Base-by-base conservation (phyloP, 805 yeast genomes). In the Sugiyamaella marilandica region DNA sequence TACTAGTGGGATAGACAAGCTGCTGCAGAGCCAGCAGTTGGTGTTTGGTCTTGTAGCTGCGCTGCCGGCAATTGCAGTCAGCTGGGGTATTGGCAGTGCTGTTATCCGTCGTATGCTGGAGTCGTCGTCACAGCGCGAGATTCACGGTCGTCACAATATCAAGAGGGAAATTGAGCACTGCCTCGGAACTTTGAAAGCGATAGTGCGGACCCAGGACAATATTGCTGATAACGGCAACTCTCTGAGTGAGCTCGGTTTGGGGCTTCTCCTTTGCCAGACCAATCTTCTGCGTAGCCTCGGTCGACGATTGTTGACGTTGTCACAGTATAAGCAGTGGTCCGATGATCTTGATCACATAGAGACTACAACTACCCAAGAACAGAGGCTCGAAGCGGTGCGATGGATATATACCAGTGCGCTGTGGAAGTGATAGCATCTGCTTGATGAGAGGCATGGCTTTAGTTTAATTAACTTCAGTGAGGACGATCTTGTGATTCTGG, bases 31-130 rank as follows among this genome's bases (percentile, higher is more conserved):
- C 48, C 99, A 92, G 70, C 96, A 94, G 66, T 77, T 92, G 51
- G 94, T 94, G n/a, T 88, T 92, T 71, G 97, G 96, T 0, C 73
- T 88, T 19, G 86, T 94, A 24, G 96, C 97, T 1, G 83, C 94
- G 2, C 79, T 91, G 16, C 99, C 99, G 0, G 65, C 70, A 9
- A 48, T 69, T 18, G 58, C 59, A 78, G 92, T 49, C 60, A 81
- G 19, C 59, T 88, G 51, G 66, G 65, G 60, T 46, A 52, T 60
- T 14, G 63, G 55, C 47, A 52, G 62, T 26, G 70, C 65, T 26
- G 62, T 62, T 52, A 49, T 59, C 8, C 52, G 58, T n/a, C 56
- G 55, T 3, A 44, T 32, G 18, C 21, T 51, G 5, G 39, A 52
- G 19, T 54, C 57, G 24, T 52, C 52, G 41, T 49, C 55, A 4